Evolutionary conservation across 2,329 filamentous ascomycete species (phyloP).

Genomic region (Penicillium brasilianum): DNA sequence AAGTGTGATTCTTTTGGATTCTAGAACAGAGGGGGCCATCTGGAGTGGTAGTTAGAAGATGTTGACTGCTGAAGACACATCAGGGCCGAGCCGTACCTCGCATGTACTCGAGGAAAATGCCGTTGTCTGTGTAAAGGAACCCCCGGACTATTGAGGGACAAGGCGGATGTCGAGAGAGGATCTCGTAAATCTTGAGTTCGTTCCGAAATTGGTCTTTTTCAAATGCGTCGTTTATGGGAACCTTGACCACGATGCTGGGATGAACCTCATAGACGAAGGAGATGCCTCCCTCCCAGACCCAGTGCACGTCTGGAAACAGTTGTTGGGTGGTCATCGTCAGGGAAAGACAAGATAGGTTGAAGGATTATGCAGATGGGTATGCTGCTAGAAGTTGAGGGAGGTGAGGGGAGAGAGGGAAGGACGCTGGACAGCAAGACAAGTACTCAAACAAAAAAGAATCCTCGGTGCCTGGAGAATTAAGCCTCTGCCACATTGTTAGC

Average conservation of each 20-base stretch:
- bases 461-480: too few relatives aligned
- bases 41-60: slow-evolving; percentile 26
- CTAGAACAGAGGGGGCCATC: slow-evolving; percentile 32
- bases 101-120: slow-evolving; percentile 40
- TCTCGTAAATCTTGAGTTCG: slow-evolving; percentile 34
- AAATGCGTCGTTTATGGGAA: slow-evolving; percentile 31
- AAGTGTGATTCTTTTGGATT: slow-evolving; percentile 34
- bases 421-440: too few relatives aligned
- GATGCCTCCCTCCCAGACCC: slow-evolving; percentile 34
- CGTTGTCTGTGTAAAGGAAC: slow-evolving; percentile 28
- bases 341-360: background rate
- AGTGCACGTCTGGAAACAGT: slow-evolving; percentile 24
- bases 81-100: slow-evolving; percentile 27
- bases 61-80: slow-evolving; percentile 4
- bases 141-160: slow-evolving; percentile 35
- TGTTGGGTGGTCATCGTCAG: slow-evolving; percentile 5
- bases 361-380: background rate
- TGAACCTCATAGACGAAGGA: slow-evolving; percentile 38
- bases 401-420: background rate
- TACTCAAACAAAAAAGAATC: too few relatives aligned
- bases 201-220: slow-evolving; percentile 35
- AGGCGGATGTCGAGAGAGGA: slow-evolving; percentile 27
- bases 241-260: slow-evolving; percentile 37
- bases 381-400: background rate
- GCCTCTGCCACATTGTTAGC: background rate